Evolutionary conservation across 1,139 yeast species (phyloP).

Genomic region (Geotrichum fermentans): DNA sequence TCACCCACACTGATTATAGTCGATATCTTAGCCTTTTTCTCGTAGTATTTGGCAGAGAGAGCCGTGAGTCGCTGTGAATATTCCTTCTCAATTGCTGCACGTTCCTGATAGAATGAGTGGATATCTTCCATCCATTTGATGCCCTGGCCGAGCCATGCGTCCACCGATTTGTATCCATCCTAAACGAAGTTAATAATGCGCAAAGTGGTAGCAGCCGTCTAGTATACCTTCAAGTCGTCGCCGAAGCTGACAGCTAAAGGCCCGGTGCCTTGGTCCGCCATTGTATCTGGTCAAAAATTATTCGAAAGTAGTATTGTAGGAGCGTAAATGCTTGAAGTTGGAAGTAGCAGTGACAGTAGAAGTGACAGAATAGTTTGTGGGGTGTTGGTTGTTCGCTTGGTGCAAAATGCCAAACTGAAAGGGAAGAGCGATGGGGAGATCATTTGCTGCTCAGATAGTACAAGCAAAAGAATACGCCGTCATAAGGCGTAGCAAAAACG

Average conservation of each 20-base stretch:
- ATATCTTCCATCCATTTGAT: conserved; percentile 71
- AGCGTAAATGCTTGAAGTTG: too few relatives aligned
- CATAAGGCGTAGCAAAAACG: too few relatives aligned
- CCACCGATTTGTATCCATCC: conserved; percentile 73
- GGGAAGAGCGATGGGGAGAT: too few relatives aligned
- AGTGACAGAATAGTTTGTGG: too few relatives aligned
- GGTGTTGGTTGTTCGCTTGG: too few relatives aligned
- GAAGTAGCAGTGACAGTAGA: too few relatives aligned
- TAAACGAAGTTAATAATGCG: conserved; percentile 47
- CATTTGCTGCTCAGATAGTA: too few relatives aligned
- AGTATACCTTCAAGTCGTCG: conserved; percentile 38
- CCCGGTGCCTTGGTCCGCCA: conserved; percentile 16
- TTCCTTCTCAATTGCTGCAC: conserved; percentile 77
- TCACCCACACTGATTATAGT: conserved; percentile 83
- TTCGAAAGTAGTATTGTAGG: too few relatives aligned
- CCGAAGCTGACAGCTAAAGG: conserved; percentile 36
- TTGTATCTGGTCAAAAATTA: neutral
- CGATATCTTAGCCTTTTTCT: conserved; percentile 66
- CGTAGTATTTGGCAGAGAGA: conserved; percentile 65
- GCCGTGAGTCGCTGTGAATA: conserved; percentile 64
- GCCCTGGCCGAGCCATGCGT: conserved; percentile 66
- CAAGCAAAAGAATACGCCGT: too few relatives aligned
- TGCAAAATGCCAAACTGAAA: too few relatives aligned
- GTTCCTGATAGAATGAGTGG: conserved; percentile 76
- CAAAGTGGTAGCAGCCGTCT: conserved; percentile 5